Base-by-base conservation (phyloP, 192 early-diverging fungal genomes). In the Podila verticillata region DNA sequence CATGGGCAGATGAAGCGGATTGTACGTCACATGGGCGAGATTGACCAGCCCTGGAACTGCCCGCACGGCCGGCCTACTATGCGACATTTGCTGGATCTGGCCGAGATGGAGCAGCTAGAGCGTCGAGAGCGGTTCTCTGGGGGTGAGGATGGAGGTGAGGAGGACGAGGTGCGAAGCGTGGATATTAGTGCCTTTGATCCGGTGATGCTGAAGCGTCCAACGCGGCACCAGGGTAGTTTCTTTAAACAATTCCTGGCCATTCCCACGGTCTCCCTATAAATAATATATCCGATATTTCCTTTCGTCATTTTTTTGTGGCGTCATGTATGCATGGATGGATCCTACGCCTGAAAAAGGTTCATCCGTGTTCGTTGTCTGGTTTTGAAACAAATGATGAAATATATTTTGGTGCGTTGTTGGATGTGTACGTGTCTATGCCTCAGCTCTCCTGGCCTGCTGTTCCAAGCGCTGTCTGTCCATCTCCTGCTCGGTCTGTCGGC, bases 11-110 rank as follows among this genome's bases (percentile, higher is more conserved):
- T 98, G 96, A 74, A 68, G 29, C 87, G 89, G 73, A 95, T 99
- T 70, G 89, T 98, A 3, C 63, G 68, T 20, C 87, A 96, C 73
- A 90, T 99, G 88, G 89, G 92, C 35, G 86, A 88, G 26, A 93
- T 98, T 82, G 89, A 96, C 44, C 96, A 97, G 69, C 98, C 98
- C 13, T 99, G 98, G 95, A 98, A 99, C 75, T 98, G 96, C 71
- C 98, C 98, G 22, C 98, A 99, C 74, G 98, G 98, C 3, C 77
- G 98, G 6, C 98, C 98, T 0, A 97, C 97, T 1, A 95, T 98
- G 90, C 87, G 98, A 57, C 95, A 97, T 77, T 72, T 99, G 17
- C 70, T 88, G 39, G 85, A 91, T 30, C 60, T 92, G 10, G 61
- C 61, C 17, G 70, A 80, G 20, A 19, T 80, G 61, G 77, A 72